Evolutionary conservation across 257 asterid genomes (phyloP).

Genomic region (Solanum chmielewskii): DNA sequence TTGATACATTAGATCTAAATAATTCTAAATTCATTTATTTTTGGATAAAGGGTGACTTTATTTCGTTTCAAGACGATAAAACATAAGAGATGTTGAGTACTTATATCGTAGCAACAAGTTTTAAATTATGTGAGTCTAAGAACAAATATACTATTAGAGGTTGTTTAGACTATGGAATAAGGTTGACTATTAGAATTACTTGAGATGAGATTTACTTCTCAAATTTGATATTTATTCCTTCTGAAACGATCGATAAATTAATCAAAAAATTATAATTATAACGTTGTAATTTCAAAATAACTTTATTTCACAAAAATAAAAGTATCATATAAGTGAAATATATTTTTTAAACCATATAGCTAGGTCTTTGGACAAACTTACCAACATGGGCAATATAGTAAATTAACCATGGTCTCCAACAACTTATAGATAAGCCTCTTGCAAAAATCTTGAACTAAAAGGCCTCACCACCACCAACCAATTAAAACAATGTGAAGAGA

Average conservation of each 20-base stretch:
- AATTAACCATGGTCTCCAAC: background rate
- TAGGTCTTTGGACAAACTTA: background rate
- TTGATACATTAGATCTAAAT: too few relatives aligned
- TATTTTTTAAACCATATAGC: background rate
- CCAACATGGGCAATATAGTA: background rate
- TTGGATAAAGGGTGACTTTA: too few relatives aligned
- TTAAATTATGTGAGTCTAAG: background rate
- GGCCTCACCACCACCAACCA: background rate
- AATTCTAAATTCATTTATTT: too few relatives aligned
- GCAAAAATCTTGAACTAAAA: background rate
- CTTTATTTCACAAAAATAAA: background rate
- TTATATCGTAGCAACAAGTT: background rate
- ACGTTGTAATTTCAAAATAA: background rate
- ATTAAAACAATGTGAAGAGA: background rate
- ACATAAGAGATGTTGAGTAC: too few relatives aligned
- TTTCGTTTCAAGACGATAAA: too few relatives aligned
- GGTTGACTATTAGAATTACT: too few relatives aligned
- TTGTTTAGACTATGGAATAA: background rate
- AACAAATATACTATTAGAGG: background rate
- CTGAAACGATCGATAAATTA: fast-evolving
- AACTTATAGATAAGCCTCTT: background rate
- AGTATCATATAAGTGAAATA: background rate
- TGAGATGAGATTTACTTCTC: background rate
- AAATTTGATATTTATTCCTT: background rate
- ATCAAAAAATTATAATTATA: background rate